These are phyloP conservation scores for Lagenaria siceraria DNA, from an alignment of 306 rosid species.

Conservation along the genomic window DNA sequence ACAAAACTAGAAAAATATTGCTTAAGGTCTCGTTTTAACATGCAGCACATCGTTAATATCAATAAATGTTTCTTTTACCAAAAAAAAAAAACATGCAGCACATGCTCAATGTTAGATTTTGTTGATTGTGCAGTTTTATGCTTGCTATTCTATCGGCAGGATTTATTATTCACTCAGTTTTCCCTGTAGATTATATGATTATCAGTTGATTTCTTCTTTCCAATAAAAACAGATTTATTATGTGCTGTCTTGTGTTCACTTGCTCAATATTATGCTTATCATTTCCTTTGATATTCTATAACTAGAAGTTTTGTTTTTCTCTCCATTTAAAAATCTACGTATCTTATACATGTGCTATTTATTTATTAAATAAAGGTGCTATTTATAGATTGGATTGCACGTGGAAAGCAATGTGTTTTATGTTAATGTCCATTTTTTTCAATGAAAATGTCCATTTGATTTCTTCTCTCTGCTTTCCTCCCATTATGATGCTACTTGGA, in stretches of 20 bases:
- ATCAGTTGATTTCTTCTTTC: neutral
- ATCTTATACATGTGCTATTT: neutral
- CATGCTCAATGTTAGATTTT: neutral
- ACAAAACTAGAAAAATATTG: neutral
- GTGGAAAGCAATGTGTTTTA: neutral
- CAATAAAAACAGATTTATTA: neutral
- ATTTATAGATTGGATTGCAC: neutral
- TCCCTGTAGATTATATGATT: neutral
- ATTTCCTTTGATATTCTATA: neutral
- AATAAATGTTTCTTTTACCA: no score
- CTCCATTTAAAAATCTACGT: neutral
- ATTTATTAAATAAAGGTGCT: neutral
- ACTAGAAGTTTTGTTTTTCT: neutral
- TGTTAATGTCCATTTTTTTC: neutral
- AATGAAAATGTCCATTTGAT: neutral
- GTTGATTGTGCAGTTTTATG: neutral
- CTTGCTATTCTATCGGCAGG: neutral
- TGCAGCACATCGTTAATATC: no score
- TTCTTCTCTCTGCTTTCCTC: neutral
- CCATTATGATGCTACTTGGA: neutral
- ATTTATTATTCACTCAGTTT: neutral
- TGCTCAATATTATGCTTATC: neutral
- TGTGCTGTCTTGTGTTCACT: neutral
- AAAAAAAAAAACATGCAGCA: no score
- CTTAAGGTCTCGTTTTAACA: neutral